These are phyloP conservation scores for Cytospora leucostoma DNA, from an alignment of 2,329 filamentous ascomycete genomes.

Conservation along the genomic window DNA sequence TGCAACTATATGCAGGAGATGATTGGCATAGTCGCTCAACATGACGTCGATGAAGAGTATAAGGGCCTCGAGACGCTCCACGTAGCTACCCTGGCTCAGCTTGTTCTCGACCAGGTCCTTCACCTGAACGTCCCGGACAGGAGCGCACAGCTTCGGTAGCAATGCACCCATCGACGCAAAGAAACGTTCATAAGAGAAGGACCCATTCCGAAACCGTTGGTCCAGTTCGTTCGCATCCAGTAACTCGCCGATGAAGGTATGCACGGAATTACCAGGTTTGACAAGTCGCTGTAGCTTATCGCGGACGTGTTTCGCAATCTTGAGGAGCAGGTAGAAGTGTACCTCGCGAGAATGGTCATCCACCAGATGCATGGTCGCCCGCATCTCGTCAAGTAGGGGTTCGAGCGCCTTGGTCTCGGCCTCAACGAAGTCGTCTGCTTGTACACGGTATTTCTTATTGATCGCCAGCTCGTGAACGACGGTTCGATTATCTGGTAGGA, in stretches of 20 bases:
- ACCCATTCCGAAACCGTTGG: conserved; percentile 68
- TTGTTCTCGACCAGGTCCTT: conserved; percentile 67
- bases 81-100: conserved; percentile 62
- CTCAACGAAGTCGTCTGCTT: conserved; percentile 59
- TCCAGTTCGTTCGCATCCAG: conserved; percentile 72
- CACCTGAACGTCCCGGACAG: conserved; percentile 76
- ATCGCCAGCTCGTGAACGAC: conserved; percentile 80
- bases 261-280: conserved; percentile 70
- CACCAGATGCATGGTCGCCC: conserved; percentile 57
- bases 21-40: conserved; percentile 81
- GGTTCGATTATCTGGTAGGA: conserved; percentile 71
- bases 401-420: conserved; percentile 53
- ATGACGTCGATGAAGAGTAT: conserved; percentile 76
- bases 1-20: conserved; percentile 70
- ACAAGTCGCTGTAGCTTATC: conserved; percentile 73
- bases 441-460: conserved; percentile 75
- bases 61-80: conserved; percentile 74
- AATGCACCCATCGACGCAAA: conserved; percentile 75
- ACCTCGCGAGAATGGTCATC: conserved; percentile 62
- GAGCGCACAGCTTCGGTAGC: conserved; percentile 77
- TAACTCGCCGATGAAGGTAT: conserved; percentile 73
- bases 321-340: conserved; percentile 67
- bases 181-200: conserved; percentile 80
- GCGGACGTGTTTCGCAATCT: conserved; percentile 70
- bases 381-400: conserved; percentile 59